Base-by-base conservation (phyloP, 148 eudicot species). In the Amaranthus palmeri region DNA sequence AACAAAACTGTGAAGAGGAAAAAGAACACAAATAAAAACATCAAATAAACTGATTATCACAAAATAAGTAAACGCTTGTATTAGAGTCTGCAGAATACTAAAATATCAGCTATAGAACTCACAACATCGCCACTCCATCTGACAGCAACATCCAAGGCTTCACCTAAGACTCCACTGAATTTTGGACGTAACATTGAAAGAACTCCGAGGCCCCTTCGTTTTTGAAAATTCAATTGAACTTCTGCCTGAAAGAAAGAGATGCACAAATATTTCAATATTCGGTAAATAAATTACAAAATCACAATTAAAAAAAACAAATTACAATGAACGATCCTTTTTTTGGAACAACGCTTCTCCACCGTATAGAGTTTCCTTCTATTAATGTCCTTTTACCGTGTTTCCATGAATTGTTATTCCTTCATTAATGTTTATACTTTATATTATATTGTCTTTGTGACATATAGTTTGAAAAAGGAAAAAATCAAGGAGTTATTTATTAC, bases 91-190 rank as follows among this genome's bases (percentile, higher is more conserved):
- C 2, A 25, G 61, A 45, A 51, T 40, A 71, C 8, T 17, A 54
- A 52, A 46, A 75, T 45, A 18, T 18, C 50, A 44, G 69, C 55
- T 17, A 15, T 70, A 73, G 69, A 76, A 88, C 96, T 84, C 77
- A 91, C 98, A 71, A 95, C 98, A 85, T 95, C 98, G 13, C 98
- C 98, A 71, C 97, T 95, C 98, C 98, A 95, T 84, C 98, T 85
- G 73, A 87, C 92, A 84, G 98, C 97, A 78, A 95, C 90, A 78
- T 95, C 98, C 68, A 95, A 78, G 85, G 97, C 97, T 88, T 95
- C 97, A 18, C 98, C 97, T 76, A 95, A 78, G 36, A 91, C 91
- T 53, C 98, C 98, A 57, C 98, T 95, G 78, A 95, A 89, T 86
- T 95, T 95, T 45, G 98, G 97, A 43, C 84, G 87, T 13, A 95